Base-by-base conservation (phyloP, 306 rosid genomes). In the Fagus crenata region DNA sequence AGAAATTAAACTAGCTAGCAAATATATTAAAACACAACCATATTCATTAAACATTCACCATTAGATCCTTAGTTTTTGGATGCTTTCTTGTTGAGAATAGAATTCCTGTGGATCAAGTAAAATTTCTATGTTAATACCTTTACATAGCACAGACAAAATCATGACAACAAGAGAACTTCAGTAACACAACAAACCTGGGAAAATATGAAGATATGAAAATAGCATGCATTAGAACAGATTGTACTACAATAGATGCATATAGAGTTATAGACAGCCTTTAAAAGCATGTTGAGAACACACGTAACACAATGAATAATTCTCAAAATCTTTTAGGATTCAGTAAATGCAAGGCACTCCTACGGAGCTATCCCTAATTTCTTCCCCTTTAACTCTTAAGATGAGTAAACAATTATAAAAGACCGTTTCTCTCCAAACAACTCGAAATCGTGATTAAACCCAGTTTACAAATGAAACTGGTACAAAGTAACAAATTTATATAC, bases 21-120 rank as follows among this genome's bases (percentile, higher is more conserved):
- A 68, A 69, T 39, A 53, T 41, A 49, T 40, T 61, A 73, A 42
- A 78, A 68, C 59, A 28, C 49, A 70, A 71, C 68, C 28, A 75
- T 56, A 75, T 75, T 12, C 51, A 78, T 77, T 64, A 79, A 9
- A 69, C 4, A 46, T 64, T 81, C 87, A 94, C 98, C 94, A 89
- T 83, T 71, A 94, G 88, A 83, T 89, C 92, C 85, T 88, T 90
- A 8, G 96, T 90, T 84, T 88, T 94, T 46, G 90, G 93, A 85
- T 94, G 97, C 72, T 84, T 88, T 82, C 67, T 89, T 7, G 97
- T 86, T 75, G 96, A 78, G 85, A 94, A 92, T 54, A 93, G 84
- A 84, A 86, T 84, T 81, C 96, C 98, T 93, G 94, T 40, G 75
- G 75, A 85, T 80, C 28, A 77, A 69, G 72, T 15, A 84, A 75